phyloP scores from a whole-genome alignment of 179 eudicot genomes.

The Amaranthus tricolor region DNA sequence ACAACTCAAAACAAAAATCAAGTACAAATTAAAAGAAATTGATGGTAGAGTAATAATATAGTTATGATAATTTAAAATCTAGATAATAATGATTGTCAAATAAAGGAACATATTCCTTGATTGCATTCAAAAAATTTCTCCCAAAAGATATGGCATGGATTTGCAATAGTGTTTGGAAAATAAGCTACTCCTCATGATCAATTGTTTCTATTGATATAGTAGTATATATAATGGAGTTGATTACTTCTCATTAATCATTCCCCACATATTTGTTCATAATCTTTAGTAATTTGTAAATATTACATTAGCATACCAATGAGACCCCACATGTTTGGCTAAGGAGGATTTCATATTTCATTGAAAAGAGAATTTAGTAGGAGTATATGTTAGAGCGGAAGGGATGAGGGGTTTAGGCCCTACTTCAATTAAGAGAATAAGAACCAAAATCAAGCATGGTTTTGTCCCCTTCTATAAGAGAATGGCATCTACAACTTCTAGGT shows the following conservation, averaged over 20 bases:
- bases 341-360: background rate
- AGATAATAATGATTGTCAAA: background rate
- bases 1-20: too few relatives aligned
- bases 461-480: constrained; percentile 19
- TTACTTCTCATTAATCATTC: constrained; percentile 19
- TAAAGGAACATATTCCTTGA: background rate
- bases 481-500: background rate
- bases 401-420: constrained; percentile 1
- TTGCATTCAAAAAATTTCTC: background rate
- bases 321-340: constrained; percentile 21
- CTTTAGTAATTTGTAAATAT: background rate
- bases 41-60: too few relatives aligned
- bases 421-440: background rate
- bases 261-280: constrained; percentile 29
- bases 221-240: constrained; percentile 7
- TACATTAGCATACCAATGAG: constrained; percentile 4
- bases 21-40: too few relatives aligned
- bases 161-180: constrained; percentile 22
- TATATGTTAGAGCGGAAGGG: background rate
- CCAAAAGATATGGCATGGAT: constrained; percentile 21
- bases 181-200: constrained; percentile 24
- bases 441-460: constrained; percentile 13
- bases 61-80: too few relatives aligned
- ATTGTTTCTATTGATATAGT: constrained; percentile 12
- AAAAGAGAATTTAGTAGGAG: background rate